These are phyloP conservation scores for Paraconiothyrium sp. DNA, from an alignment of 2,329 filamentous ascomycete genomes.

Conservation along the genomic window DNA sequence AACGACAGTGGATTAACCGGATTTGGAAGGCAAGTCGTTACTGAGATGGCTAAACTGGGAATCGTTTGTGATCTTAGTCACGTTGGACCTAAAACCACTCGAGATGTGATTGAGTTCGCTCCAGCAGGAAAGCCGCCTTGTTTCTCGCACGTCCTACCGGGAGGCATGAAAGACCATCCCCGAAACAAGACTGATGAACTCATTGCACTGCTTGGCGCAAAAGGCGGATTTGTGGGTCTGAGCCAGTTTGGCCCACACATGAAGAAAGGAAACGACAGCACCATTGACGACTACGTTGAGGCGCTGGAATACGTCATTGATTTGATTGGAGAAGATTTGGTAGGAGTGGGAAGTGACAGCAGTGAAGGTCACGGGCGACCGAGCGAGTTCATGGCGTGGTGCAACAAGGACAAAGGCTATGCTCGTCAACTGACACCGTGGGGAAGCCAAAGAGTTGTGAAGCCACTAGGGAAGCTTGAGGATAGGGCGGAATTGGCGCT, in stretches of 20 bases:
- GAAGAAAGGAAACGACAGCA: conserved; percentile 53
- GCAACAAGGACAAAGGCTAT: conserved; percentile 55
- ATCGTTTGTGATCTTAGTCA: conserved; percentile 52
- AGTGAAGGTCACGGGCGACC: conserved; percentile 53
- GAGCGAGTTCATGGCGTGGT: conserved; percentile 54
- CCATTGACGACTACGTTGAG: conserved; percentile 55
- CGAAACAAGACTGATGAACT: conserved; percentile 53
- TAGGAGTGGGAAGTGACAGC: conserved; percentile 52
- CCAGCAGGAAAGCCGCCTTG: conserved; percentile 49
- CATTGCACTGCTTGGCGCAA: conserved; percentile 48
- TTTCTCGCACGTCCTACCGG: conserved; percentile 52
- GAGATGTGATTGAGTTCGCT: conserved; percentile 45
- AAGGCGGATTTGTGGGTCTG: conserved; percentile 52
- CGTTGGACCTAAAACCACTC: conserved; percentile 41
- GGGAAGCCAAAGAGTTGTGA: conserved; percentile 54
- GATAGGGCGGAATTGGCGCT: conserved; percentile 48
- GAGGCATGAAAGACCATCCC: conserved; percentile 48
- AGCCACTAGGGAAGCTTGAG: conserved; percentile 50
- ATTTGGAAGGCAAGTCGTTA: conserved; percentile 46
- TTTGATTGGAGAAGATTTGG: conserved; percentile 49
- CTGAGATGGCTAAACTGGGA: conserved; percentile 49
- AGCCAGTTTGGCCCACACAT: conserved; percentile 54
- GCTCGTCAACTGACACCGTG: conserved; percentile 51
- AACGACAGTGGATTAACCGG: conserved; percentile 51
- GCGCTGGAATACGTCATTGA: conserved; percentile 52